Percentiles rank a stretch among this genome's conserved stretches.
Evolutionary conservation across 2,329 filamentous ascomycete species (phyloP).

Genomic region (Fusarium marasasianum): DNA sequence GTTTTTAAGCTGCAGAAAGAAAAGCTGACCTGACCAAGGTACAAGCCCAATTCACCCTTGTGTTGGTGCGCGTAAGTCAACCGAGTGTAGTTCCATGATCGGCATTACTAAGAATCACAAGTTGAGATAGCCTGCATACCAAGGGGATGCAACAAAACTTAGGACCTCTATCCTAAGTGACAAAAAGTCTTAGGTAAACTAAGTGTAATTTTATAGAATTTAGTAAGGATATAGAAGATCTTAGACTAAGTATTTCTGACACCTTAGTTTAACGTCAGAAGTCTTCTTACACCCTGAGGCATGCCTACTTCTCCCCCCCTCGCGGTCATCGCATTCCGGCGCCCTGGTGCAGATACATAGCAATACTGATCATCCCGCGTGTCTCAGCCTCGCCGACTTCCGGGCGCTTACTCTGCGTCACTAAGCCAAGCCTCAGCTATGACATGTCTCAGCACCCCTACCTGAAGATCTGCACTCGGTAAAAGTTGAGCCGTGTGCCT

Average conservation of each 20-base stretch:
- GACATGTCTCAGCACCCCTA: background rate
- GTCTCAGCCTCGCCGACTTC: background rate
- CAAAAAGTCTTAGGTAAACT: too few relatives aligned
- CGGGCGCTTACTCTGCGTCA: background rate
- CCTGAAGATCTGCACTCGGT: background rate
- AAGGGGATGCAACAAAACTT: too few relatives aligned
- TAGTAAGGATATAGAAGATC: too few relatives aligned
- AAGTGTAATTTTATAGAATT: too few relatives aligned
- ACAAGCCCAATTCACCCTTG: background rate
- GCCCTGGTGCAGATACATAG: background rate
- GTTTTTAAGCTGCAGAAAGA: background rate
- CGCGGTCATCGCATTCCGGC: background rate
- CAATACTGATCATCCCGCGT: background rate
- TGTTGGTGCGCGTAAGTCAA: background rate
- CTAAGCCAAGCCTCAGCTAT: background rate
- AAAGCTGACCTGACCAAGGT: background rate
- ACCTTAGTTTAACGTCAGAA: too few relatives aligned
- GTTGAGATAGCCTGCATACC: background rate
- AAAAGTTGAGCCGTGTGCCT: background rate
- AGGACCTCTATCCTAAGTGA: too few relatives aligned
- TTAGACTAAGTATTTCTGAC: too few relatives aligned
- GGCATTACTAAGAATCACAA: background rate
- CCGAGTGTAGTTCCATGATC: too few relatives aligned
- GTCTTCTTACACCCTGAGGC: background rate
- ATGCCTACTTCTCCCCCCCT: background rate